Evolutionary conservation across 352 stramenopile species (phyloP).

Genomic region (Saprolegnia diclina): DNA sequence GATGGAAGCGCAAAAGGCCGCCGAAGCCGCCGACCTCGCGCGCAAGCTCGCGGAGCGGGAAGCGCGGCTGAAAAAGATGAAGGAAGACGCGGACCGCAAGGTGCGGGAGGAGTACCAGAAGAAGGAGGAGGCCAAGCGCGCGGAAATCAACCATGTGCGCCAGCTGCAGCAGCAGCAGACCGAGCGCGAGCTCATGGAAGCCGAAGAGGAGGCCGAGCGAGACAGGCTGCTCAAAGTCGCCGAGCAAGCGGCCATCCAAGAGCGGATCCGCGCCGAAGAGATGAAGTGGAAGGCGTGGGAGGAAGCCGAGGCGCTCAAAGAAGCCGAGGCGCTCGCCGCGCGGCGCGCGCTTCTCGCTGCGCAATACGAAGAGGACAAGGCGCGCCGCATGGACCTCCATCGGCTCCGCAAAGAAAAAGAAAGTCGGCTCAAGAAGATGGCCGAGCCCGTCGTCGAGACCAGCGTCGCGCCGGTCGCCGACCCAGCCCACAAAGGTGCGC

Average conservation of each 20-base stretch:
- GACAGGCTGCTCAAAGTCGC: conserved; percentile 37
- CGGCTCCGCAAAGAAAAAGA: conserved; percentile 47
- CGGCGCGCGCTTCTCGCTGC: conserved; percentile 47
- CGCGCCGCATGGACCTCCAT: conserved; percentile 60
- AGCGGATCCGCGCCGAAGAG: conserved; percentile 53
- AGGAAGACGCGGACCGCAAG: conserved; percentile 54
- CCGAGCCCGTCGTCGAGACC: not conserved
- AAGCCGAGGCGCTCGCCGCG: conserved; percentile 41
- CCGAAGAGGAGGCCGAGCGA: conserved; percentile 43
- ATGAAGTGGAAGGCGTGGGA: conserved; percentile 56
- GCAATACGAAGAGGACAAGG: conserved; percentile 62
- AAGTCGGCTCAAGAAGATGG: conserved; percentile 21
- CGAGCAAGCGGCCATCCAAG: conserved; percentile 38
- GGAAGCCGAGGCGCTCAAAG: conserved; percentile 41
- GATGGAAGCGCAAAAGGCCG: conserved; percentile 37
- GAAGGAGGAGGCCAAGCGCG: conserved; percentile 32
- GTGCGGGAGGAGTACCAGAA: conserved; percentile 39
- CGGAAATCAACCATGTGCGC: conserved; percentile 37
- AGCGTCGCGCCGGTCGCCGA: not conserved
- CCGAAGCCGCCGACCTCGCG: conserved; percentile 47
- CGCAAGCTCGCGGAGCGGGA: conserved; percentile 39
- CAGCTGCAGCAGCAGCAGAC: conserved; percentile 39
- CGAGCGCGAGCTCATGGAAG: conserved; percentile 41
- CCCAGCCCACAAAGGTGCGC: too few species aligned
- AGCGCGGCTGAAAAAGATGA: conserved; percentile 52